Evolutionary conservation across 2,329 filamentous ascomycete genomes (phyloP), one percentile per base, ranked within the genome.

Genomic region (Aspergillus fumigatus): DNA sequence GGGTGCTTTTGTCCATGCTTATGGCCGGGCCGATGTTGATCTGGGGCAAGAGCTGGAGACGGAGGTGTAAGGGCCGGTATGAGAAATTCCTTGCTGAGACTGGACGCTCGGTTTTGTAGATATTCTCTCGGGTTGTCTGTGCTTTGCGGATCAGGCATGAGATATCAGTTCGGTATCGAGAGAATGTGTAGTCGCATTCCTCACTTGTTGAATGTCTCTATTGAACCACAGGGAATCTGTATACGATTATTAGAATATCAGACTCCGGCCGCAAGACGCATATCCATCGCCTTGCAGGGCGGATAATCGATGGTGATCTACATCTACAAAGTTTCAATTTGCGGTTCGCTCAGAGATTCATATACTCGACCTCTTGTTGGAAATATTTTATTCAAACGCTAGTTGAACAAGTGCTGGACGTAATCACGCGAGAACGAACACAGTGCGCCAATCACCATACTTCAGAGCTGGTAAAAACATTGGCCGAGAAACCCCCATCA

Each of bases 41-140:
- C 5, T 74, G 66, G 59, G 71, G 72, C 1, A 74, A 74, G 64
- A 55, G 55, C 8, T 74, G 70, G 72, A 62, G 72, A 19, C 52
- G 59, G 26, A 59, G 58, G 5, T 65, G 65, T 48, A 67, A 67
- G 56, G 45, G 19, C 3, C 62, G 63, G 17, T 70, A 70, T 57
- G 61, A 65, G 53, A 52, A 58, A 51, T 70, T 70, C 55, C 57
- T 68, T 50, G 57, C 58, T 0, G 67, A 69, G 48, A 62, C 59
- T 40, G 54, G 51, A 21, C 51, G 53, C 32, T 38, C 32, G 5
- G 14, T 38, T 48, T 32, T 26, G 47, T 27, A 35, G 54, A 56
- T 48, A 49, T 41, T 29, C 3, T 3, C 19, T 14, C 10, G 10
- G 19, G n/a, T 32, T 48, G 40, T 52, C 21, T 27, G n/a, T 7